Percentiles rank a stretch among this genome's conserved stretches.
Conservation (phyloP, 1,139 yeast genomes). For the Suhomyces guaymorum region DNA sequence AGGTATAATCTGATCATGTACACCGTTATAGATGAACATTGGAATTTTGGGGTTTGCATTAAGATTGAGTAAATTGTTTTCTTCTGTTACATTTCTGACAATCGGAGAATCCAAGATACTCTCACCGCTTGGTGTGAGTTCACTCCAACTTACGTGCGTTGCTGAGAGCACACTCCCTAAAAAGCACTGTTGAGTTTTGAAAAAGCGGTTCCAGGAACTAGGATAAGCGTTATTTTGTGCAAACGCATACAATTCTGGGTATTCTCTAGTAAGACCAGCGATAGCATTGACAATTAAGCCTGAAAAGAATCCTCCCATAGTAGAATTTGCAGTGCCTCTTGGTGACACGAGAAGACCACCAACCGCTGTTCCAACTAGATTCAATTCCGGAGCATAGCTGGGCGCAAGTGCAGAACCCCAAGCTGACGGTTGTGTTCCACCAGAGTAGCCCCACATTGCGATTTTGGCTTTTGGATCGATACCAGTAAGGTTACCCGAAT, state of each 20-base stretch:
- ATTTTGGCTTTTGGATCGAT: slow-evolving; percentile 24
- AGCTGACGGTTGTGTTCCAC: slow-evolving; percentile 36
- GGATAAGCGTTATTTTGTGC: slow-evolving; percentile 6
- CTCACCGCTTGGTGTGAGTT: slow-evolving; percentile 1
- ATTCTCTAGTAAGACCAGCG: slow-evolving; percentile 29
- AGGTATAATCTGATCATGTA: slow-evolving; percentile 26
- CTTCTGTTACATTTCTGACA: background rate
- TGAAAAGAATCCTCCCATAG: slow-evolving; percentile 27
- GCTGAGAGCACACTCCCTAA: background rate
- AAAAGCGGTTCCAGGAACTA: background rate
- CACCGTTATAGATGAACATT: slow-evolving; percentile 36
- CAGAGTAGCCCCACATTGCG: slow-evolving; percentile 39
- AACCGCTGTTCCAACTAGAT: slow-evolving; percentile 33
- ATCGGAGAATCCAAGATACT: slow-evolving; percentile 1
- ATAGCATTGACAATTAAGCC: slow-evolving; percentile 30
- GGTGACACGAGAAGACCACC: slow-evolving; percentile 36
- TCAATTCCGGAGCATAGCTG: slow-evolving; percentile 34
- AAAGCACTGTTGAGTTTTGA: slow-evolving; percentile 2
- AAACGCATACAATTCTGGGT: slow-evolving; percentile 20
- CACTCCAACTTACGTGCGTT: background rate
- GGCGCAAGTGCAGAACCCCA: slow-evolving; percentile 41
- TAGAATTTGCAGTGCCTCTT: slow-evolving; percentile 19
- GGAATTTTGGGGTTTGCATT: slow-evolving; percentile 31
- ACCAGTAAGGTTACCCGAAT: slow-evolving; percentile 26
- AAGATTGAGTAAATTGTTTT: slow-evolving; percentile 5